Conservation (phyloP, 306 rosid genomes). For the Fagus sylvatica region DNA sequence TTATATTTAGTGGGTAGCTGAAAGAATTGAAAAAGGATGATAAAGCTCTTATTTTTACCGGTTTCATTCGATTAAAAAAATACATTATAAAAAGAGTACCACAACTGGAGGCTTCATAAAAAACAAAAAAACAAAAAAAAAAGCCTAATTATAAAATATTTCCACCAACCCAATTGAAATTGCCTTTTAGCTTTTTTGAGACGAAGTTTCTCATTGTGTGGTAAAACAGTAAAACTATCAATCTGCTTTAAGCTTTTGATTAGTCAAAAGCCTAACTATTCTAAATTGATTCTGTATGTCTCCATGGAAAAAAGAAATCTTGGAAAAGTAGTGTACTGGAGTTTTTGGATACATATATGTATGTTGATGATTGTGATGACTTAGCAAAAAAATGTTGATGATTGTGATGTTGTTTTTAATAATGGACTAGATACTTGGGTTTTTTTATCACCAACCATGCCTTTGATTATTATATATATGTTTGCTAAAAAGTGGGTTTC, state of each 20-base stretch:
- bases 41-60: neutral
- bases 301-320: neutral
- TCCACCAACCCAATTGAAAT: slow-evolving; percentile 10
- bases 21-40: neutral
- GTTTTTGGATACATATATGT: neutral
- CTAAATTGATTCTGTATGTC: neutral
- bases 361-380: slow-evolving; percentile 4
- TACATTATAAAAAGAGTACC: neutral
- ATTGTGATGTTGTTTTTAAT: slow-evolving; percentile 2
- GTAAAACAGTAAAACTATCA: neutral
- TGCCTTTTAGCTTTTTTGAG: neutral
- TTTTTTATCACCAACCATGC: slow-evolving; percentile 3
- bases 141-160: neutral
- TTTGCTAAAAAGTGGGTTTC: neutral
- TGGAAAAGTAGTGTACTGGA: neutral
- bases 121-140: neutral
- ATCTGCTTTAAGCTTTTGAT: neutral
- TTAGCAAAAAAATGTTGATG: neutral
- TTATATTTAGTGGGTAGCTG: slow-evolving; percentile 21
- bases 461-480: neutral
- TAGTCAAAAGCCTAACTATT: neutral
- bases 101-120: too few relatives aligned
- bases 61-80: neutral
- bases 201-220: neutral
- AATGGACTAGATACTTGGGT: neutral